These are phyloP conservation scores for Corrigiola litoralis DNA, from an alignment of 179 eudicot species.

Conservation along the genomic window DNA sequence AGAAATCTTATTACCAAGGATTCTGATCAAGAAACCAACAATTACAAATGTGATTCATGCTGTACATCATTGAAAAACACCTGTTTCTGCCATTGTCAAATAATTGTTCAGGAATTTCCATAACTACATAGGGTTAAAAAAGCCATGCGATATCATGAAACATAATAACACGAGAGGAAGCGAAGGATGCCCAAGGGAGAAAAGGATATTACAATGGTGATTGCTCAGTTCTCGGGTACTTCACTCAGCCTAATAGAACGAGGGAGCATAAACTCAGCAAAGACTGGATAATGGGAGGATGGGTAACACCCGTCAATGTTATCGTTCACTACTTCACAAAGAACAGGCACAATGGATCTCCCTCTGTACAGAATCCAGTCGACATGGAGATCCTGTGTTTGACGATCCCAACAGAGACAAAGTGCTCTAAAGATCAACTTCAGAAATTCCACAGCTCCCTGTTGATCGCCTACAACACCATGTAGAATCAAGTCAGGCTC, in stretches of 20 bases:
- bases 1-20: too few relatives aligned
- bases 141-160: too few relatives aligned
- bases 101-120: too few relatives aligned
- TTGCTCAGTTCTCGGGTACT: conserved; percentile 33
- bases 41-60: too few relatives aligned
- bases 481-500: not conserved
- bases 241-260: conserved; percentile 78
- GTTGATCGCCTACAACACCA: conserved; percentile 61
- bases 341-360: conserved; percentile 74
- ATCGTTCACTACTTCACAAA: conserved; percentile 84
- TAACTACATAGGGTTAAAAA: too few relatives aligned
- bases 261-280: conserved; percentile 94
- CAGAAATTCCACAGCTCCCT: conserved; percentile 83
- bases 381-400: conserved; percentile 92
- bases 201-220: not conserved
- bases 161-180: too few relatives aligned
- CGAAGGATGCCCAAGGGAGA: too few relatives aligned
- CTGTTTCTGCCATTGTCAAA: too few relatives aligned
- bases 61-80: too few relatives aligned
- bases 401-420: conserved; percentile 99
- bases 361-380: conserved; percentile 94
- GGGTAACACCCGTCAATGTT: conserved; percentile 86
- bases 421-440: conserved; percentile 90
- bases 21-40: too few relatives aligned
- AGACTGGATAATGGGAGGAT: conserved; percentile 89